phyloP scores from a whole-genome alignment of 129 eudicot genomes.

The Flaveria bidentis region DNA sequence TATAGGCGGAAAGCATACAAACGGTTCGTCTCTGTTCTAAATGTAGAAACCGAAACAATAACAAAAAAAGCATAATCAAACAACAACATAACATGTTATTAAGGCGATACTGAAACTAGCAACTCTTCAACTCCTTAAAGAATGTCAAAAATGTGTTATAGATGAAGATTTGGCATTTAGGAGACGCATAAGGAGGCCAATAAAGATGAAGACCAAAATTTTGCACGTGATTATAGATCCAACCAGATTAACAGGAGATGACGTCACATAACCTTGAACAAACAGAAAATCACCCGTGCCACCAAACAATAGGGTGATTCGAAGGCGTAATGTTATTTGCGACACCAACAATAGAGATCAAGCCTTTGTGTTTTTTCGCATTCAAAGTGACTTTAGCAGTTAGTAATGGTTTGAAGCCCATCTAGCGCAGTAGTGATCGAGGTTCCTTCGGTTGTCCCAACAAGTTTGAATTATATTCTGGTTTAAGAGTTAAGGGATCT shows the following conservation, averaged over 20 bases:
- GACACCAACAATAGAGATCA: constrained; percentile 45
- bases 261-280: constrained; percentile 60
- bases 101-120: not conserved
- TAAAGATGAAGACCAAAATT: constrained; percentile 50
- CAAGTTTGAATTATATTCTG: constrained; percentile 38
- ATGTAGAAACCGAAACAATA: not conserved
- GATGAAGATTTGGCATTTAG: constrained; percentile 17
- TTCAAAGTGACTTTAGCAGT: constrained; percentile 39
- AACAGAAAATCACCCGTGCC: constrained; percentile 60
- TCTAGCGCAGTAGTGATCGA: constrained; percentile 51
- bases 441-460: constrained; percentile 46
- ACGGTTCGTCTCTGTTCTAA: not conserved
- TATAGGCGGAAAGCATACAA: not conserved
- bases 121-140: not conserved
- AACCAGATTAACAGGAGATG: constrained; percentile 45
- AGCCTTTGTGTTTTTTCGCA: constrained; percentile 50
- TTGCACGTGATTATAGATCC: constrained; percentile 46
- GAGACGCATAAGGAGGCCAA: constrained; percentile 58
- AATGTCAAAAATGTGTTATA: constrained; percentile 13
- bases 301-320: constrained; percentile 51
- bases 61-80: constrained; percentile 3
- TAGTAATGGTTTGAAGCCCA: constrained; percentile 49
- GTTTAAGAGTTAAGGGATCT: constrained; percentile 51
- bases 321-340: constrained; percentile 49
- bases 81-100: not conserved